These are phyloP conservation scores for Carex scoparia DNA, from an alignment of 176 grass and related monocot genomes.

Conservation along the genomic window DNA sequence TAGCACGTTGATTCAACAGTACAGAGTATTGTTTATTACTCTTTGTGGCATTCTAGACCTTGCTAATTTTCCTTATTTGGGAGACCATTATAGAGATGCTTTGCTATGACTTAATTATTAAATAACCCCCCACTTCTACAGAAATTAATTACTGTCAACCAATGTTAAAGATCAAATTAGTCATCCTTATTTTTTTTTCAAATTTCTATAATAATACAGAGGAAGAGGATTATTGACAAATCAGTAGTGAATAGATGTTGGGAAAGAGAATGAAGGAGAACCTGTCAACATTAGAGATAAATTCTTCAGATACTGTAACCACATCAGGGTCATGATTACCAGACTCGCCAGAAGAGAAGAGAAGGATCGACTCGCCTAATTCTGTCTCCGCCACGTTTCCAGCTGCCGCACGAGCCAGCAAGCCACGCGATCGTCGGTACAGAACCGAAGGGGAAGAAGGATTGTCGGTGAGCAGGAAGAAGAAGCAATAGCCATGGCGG, in stretches of 20 bases:
- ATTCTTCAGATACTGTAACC: slow-evolving; percentile 57
- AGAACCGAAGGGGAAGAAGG: slow-evolving; percentile 43
- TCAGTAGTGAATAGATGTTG: neutral
- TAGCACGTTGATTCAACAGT: neutral
- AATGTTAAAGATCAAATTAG: neutral
- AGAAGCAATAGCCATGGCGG: slow-evolving; percentile 62
- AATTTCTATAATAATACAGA: neutral
- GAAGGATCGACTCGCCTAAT: slow-evolving; percentile 34
- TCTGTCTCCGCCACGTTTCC: slow-evolving; percentile 25
- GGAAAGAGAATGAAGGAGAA: slow-evolving; percentile 23
- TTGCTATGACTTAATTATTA: neutral
- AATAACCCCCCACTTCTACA: neutral
- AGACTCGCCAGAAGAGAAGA: slow-evolving; percentile 50
- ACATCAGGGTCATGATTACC: slow-evolving; percentile 31
- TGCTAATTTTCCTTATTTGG: neutral
- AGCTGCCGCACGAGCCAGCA: slow-evolving; percentile 57
- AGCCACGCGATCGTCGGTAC: slow-evolving; percentile 78
- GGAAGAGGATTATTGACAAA: neutral
- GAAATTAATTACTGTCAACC: neutral
- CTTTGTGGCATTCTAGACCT: neutral
- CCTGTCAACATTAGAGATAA: slow-evolving; percentile 54
- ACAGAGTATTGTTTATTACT: neutral
- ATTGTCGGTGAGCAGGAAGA: slow-evolving; percentile 69
- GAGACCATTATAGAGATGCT: neutral
- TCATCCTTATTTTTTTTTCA: neutral